Evolutionary conservation across 306 rosid genomes (phyloP), one percentile per base, ranked within the genome.

Genomic region (Astragalus glycyphyllos): DNA sequence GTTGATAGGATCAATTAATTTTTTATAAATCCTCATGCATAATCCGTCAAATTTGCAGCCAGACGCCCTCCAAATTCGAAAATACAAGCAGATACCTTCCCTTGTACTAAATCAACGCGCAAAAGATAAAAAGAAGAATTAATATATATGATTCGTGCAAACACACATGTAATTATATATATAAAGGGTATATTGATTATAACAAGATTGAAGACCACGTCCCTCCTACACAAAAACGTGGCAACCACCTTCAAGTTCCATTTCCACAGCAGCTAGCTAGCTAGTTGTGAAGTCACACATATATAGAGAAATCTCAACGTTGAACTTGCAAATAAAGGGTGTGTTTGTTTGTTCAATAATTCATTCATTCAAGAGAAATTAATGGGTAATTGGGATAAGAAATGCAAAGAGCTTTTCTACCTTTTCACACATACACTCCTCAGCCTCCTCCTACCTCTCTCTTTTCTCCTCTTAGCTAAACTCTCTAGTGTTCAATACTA

Each of bases 391-490:
- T 65, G 76, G 70, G 63, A 29, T 17, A 55, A 80, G 20, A 80
- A 65, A 47, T 31, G 63, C 55, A 78, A 62, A 75, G 64, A 69
- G 11, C 29, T 85, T 4, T 82, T 92, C 66, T 82, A 89, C 68
- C 73, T 84, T 32, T 20, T 86, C 49, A 81, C 97, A n/a, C 11
- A 81, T 72, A 79, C 88, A 26, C 79, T 92, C 20, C 89, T 90
- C 60, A 75, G 69, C 79, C 87, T 92, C 12, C 80, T 90, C 42
- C 73, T 93, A 32, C 98, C 98, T 5, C 82, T 86, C 51, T 85
- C 98, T 0, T 93, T 93, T 71, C 89, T 93, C 16, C 89, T 93
- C 58, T 77, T 93, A 1, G 77, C 93, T n/a, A 84, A 88, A 46
- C 79, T 86, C 54, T 78, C 84, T 8, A 71, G 47, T 31, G 69